Evolutionary conservation across 257 asterid species (phyloP).

Genomic region (Jasminum sambac): DNA sequence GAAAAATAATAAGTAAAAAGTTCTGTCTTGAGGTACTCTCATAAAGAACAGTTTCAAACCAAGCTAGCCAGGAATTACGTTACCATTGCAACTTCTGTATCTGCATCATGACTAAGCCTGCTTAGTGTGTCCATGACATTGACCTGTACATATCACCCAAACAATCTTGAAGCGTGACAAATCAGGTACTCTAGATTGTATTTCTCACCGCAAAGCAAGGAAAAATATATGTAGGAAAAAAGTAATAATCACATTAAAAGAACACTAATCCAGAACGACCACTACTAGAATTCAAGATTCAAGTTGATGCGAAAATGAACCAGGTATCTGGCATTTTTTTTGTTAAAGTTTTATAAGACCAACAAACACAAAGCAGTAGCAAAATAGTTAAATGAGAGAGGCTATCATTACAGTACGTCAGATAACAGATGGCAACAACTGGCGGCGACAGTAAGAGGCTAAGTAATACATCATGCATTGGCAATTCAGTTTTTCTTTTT

Average conservation of each 20-base stretch:
- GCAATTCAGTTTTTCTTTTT: neutral
- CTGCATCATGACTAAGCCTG: conserved; percentile 98
- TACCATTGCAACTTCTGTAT: conserved; percentile 97
- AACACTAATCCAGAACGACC: neutral
- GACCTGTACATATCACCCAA: conserved; percentile 57
- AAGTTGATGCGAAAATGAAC: neutral
- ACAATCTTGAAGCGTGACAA: conserved; percentile 2
- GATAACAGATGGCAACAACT: neutral
- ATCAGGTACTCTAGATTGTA: neutral
- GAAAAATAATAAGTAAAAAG: conserved; percentile 13
- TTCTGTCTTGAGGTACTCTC: neutral
- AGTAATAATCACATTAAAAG: neutral
- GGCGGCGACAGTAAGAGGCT: neutral
- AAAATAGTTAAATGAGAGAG: neutral
- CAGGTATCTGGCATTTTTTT: neutral
- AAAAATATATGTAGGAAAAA: neutral
- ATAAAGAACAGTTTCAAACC: conserved; percentile 4
- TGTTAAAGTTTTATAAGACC: neutral
- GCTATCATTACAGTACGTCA: neutral
- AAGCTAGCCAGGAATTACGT: conserved; percentile 6
- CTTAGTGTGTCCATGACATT: conserved; percentile 98
- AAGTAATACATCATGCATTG: neutral
- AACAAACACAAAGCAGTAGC: neutral
- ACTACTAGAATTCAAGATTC: neutral
- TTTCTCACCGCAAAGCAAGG: neutral